A percentile compares a stretch with the other conserved stretches of the same genome.
Evolutionary conservation across 768 basidiomycete genomes (phyloP).

Genomic region (Hygrocybe coccinea): DNA sequence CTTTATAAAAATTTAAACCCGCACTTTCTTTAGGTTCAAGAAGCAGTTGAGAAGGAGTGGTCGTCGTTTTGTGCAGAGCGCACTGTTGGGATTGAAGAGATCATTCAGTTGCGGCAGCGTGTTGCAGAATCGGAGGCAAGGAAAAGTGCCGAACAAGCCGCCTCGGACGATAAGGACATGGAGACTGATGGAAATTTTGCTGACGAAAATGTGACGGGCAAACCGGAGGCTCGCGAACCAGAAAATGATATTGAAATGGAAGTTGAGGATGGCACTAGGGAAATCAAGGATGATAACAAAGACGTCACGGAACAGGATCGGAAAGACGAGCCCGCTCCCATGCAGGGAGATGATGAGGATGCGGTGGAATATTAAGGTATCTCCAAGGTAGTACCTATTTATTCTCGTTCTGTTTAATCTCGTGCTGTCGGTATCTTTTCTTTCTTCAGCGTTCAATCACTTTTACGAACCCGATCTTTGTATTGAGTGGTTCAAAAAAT

Average conservation of each 20-base stretch:
- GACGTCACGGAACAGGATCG: constrained; percentile 41
- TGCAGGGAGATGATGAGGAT: constrained; percentile 72
- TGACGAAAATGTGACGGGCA: constrained; percentile 12
- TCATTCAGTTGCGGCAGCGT: constrained; percentile 54
- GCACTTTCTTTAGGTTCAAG: constrained; percentile 42
- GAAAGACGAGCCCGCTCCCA: constrained; percentile 49
- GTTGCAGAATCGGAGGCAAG: constrained; percentile 63
- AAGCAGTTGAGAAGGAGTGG: constrained; percentile 69
- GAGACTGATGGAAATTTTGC: constrained; percentile 28
- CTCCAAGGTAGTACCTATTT: constrained; percentile 4
- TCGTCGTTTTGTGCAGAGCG: constrained; percentile 58
- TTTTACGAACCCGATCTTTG: too few relatives aligned
- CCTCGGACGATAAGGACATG: constrained; percentile 36
- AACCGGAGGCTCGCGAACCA: constrained; percentile 6
- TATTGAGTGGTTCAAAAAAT: too few relatives aligned
- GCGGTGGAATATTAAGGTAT: constrained; percentile 69
- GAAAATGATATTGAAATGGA: constrained; percentile 33
- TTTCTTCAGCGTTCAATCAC: too few relatives aligned
- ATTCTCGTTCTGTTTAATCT: not conserved
- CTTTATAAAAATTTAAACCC: constrained; percentile 5
- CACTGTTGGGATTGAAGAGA: constrained; percentile 52
- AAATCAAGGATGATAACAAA: constrained; percentile 31
- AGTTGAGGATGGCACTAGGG: constrained; percentile 22
- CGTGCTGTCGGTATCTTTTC: not conserved
- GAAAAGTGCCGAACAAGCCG: constrained; percentile 34